Base-by-base conservation (phyloP, 1,284 basidiomycete species). In the Hymenochaete sp. region DNA sequence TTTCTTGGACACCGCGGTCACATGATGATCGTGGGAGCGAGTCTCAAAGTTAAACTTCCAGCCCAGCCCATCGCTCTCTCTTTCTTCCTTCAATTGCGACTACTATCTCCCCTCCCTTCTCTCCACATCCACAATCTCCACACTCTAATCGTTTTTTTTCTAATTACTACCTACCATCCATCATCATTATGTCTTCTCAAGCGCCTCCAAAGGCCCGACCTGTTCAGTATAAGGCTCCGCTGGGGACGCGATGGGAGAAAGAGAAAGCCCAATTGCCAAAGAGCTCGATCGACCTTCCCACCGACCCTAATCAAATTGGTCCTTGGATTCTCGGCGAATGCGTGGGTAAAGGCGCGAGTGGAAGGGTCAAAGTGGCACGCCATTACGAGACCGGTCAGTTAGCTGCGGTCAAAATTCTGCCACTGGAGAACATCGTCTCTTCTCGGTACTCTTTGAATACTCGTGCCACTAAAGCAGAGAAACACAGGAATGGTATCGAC, bases 361-460 rank as follows among this genome's bases (percentile, higher is more conserved):
- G 91, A 61, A 90, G 93, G 46, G 95, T 99, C 60, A 93, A 93
- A 66, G 87, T 98, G 55, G 96, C 92, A 16, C 82, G 82, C 55
- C 95, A 98, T 62, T 76, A 77, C 22, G 71, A 76, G 42, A 95
- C 95, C 1, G 88, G 89, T 25, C 86, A 96, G 65, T 84, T 90
- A 59, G 96, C 96, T 27, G 96, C 96, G 1, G 84, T 98, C 65
- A 99, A 99, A 70, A 98, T 98, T 56, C 83, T 99, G 24, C 93
- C 95, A 18, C 77, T 95, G 47, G 82, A 89, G 41, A 76, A 90
- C 28, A 74, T 93, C 51, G 71, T 89, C 57, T 79, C 74, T 55
- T 90, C 88, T 40, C 77, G 89, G 25, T 74, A 79, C 50, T 86
- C 85, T 48, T 67, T 87, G 57, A 73, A 75, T 22, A 80, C 82